Base-by-base conservation (phyloP, 805 yeast species). In the Kluyveromyces starmeri region DNA sequence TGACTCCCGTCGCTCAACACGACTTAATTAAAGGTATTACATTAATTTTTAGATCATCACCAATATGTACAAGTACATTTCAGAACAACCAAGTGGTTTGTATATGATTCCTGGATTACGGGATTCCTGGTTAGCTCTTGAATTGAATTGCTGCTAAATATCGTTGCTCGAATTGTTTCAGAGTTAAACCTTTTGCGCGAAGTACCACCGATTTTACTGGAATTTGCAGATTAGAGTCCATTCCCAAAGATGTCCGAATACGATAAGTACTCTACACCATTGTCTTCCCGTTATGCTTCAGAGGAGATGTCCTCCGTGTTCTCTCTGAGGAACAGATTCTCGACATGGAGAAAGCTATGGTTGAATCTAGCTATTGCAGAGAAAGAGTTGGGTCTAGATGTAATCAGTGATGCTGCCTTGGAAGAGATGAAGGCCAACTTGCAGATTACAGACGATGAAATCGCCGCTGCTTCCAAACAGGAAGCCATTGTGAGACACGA, bases 311-410 rank as follows among this genome's bases (percentile, higher is more conserved):
- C 96, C 41, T 69, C 73, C 47, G 71, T 92, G 55, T 92, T 92
- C 70, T 89, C 97, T 30, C 62, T 82, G 55, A 78, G 95, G 66
- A 92, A 83, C 69, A 74, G 98, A 57, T 92, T 83, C 64, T 82
- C 96, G 35, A 92, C 98, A 26, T 92, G 98, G 98, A 83, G 98
- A 73, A 84, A 84, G 62, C 73, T 92, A 46, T 92, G 98, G 98
- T 73, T 77, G 55, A 88, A 83, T 59, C 70, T 92, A 50, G 98
- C 98, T 48, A 78, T 79, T 55, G 98, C 98, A 41, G 98, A 92
- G 67, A 71, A 85, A 63, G 84, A 85, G 57, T 73, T 88, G 33
- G 98, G 98, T 2, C 70, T 92, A 39, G 67, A 68, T 34, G 78
- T 88, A 36, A 79, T 92, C 60, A 74, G 89, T 18, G 95, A 86